Base-by-base conservation (phyloP, 306 rosid species). In the Luffa aegyptiaca region DNA sequence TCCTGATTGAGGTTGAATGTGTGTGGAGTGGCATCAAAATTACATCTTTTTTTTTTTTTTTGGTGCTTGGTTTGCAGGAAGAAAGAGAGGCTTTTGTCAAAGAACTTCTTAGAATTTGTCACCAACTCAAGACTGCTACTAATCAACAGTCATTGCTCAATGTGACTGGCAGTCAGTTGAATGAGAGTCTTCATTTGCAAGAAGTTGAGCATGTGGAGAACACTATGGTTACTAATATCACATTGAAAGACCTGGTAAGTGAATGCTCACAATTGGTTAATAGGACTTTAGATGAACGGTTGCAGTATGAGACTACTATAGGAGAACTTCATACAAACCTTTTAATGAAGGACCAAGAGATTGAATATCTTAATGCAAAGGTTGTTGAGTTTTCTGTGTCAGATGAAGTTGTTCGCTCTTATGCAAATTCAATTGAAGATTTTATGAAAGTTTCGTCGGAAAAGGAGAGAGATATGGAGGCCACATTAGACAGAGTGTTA, bases 301-400 rank as follows among this genome's bases (percentile, higher is more conserved):
- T 84, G 49, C 84, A 68, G 65, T 58, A 77, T 46, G 91, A 86
- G 81, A 88, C 76, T 6, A 75, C 83, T 2, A 58, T 86, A 33
- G 85, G 85, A 39, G 86, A 87, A 72, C 87, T 92, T 78, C 89
- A 73, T 2, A 83, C 81, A 26, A 56, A 78, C 80, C 80, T 91
- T 74, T 81, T 82, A 70, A 33, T 3, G 77, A 94, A 90, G 90
- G 92, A 91, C 85, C 87, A 53, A 44, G 95, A 90, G 85, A 92
- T 95, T 51, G 97, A 89, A 80, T 83, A 82, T 81, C 93, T 94
- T 62, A 87, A 86, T 86, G 76, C 79, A 13, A 91, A 86, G 88
- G 82, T 92, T 82, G 36, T 81, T 41, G 90, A 88, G 72, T 76
- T 90, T 62, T 77, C 73, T 2, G 81, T 69, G 52, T 84, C 90